A percentile compares a stretch with the other conserved stretches of the same genome.
These are phyloP conservation scores for Penicillium pulvis DNA, from an alignment of 495 filamentous ascomycete genomes.

Conservation along the genomic window DNA sequence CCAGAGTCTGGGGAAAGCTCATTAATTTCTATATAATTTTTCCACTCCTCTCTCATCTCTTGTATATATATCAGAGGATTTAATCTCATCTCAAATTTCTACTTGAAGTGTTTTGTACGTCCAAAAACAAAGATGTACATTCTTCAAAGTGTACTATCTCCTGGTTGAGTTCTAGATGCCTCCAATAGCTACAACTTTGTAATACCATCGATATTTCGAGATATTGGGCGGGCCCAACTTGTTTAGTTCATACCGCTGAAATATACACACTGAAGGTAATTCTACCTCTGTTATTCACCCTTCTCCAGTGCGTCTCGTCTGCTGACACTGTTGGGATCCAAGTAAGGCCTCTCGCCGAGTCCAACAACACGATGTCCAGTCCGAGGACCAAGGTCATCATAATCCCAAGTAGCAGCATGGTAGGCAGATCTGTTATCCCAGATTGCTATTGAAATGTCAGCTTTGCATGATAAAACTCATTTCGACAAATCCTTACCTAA, in stretches of 20 bases:
- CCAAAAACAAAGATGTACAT: not conserved
- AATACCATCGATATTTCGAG: too few relatives aligned
- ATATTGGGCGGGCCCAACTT: too few relatives aligned
- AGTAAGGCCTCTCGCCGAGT: slow-evolving; percentile 70
- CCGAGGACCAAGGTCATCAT: slow-evolving; percentile 56
- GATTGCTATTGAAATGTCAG: slow-evolving; percentile 52
- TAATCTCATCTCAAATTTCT: not conserved
- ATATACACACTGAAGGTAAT: too few relatives aligned
- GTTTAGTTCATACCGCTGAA: too few relatives aligned
- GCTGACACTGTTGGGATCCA: slow-evolving; percentile 52
- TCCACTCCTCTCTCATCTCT: not conserved
- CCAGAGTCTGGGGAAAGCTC: slow-evolving; percentile 72
- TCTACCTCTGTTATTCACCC: not conserved
- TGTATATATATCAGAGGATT: not conserved
- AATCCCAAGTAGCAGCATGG: slow-evolving; percentile 74
- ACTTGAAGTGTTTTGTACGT: not conserved
- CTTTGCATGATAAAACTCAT: not conserved
- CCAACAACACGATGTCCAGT: slow-evolving; percentile 64
- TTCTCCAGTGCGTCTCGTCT: slow-evolving; percentile 45
- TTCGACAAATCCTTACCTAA: slow-evolving; percentile 33
- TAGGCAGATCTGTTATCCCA: slow-evolving; percentile 78
- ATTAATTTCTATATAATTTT: slow-evolving; percentile 19
- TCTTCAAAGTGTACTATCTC: too few relatives aligned
- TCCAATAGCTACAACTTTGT: too few relatives aligned
- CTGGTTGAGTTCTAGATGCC: too few relatives aligned